phyloP scores from a whole-genome alignment of 2,329 filamentous ascomycete species.

The Fusarium oxysporum region DNA sequence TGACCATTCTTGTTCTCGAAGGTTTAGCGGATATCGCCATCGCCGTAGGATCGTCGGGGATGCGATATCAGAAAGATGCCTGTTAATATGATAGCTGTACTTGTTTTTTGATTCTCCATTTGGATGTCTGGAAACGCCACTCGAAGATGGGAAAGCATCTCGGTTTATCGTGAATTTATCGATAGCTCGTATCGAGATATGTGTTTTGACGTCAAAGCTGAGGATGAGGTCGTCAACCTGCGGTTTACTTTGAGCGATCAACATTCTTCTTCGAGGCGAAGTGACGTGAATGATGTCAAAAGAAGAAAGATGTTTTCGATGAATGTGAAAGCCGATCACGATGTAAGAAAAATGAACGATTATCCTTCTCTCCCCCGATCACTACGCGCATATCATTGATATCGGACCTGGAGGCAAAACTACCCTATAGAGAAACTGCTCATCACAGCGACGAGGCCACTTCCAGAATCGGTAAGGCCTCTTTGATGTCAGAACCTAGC shows the following conservation, averaged over 20 bases:
- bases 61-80: neutral
- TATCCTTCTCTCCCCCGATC: neutral
- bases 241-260: accelerated
- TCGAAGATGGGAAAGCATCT: accelerated
- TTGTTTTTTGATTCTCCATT: neutral
- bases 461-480: too few species aligned
- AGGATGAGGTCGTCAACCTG: accelerated
- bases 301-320: accelerated
- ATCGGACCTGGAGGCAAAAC: neutral
- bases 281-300: neutral
- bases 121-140: neutral
- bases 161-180: accelerated
- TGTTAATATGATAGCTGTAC: neutral
- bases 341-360: too few species aligned
- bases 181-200: accelerated
- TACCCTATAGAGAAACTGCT: neutral
- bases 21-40: neutral
- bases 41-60: neutral
- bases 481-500: too few species aligned
- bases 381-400: accelerated
- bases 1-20: neutral
- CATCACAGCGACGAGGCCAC: neutral
- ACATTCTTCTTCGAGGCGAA: accelerated
- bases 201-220: neutral
- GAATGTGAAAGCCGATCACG: accelerated